phyloP scores from a whole-genome alignment of 192 early-diverging fungal genomes.

The Coemansia sp. region DNA sequence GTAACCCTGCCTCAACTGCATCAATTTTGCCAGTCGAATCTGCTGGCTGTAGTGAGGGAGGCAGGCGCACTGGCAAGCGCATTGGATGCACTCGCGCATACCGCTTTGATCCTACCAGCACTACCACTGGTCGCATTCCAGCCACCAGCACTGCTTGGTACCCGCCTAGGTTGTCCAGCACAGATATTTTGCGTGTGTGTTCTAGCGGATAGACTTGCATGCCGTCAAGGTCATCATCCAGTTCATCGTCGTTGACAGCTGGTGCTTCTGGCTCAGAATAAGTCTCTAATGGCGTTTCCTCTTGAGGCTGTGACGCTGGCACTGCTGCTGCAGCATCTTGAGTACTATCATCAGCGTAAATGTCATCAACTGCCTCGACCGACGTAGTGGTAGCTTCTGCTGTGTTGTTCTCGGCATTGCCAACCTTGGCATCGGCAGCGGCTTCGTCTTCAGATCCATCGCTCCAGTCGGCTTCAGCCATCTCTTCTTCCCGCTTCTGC shows the following conservation, averaged over 20 bases:
- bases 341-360: constrained; percentile 8
- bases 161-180: constrained; percentile 40
- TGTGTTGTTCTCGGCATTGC: no score
- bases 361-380: background rate
- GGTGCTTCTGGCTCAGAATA: background rate
- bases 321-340: background rate
- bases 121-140: constrained; percentile 26
- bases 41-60: constrained; percentile 13
- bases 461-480: constrained; percentile 37
- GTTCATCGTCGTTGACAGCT: background rate
- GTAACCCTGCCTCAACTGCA: constrained; percentile 23
- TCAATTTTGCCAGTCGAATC: constrained; percentile 14
- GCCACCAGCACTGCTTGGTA: constrained; percentile 41
- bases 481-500: constrained; percentile 25
- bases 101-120: constrained; percentile 38
- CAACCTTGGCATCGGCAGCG: background rate
- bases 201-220: constrained; percentile 11
- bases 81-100: constrained; percentile 48
- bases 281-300: background rate
- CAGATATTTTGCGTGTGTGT: constrained; percentile 23
- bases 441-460: constrained; percentile 34
- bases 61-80: constrained; percentile 22
- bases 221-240: background rate
- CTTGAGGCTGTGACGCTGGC: background rate
- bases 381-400: background rate